phyloP scores from a whole-genome alignment of 2,329 filamentous ascomycete genomes.

The Calonectria crousiana region DNA sequence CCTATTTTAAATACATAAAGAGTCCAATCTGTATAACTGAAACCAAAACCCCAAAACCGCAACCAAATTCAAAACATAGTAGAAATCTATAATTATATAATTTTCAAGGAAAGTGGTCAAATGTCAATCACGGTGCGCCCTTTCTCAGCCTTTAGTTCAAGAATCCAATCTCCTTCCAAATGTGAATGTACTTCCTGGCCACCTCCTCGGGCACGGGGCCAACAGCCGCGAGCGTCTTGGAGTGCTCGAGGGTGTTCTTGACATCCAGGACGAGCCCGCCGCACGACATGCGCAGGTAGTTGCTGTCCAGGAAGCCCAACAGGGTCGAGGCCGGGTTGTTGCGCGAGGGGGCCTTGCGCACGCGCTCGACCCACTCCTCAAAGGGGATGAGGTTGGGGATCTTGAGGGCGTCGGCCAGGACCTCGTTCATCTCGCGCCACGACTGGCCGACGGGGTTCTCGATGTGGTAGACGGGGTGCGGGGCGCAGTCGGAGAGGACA shows the following conservation, averaged over 20 bases:
- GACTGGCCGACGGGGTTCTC: constrained; percentile 19
- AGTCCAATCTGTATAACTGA: neutral
- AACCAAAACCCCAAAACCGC: neutral
- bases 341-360: neutral
- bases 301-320: constrained; percentile 9
- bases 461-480: constrained; percentile 15
- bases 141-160: constrained; percentile 19
- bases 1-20: neutral
- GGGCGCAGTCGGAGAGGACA: neutral
- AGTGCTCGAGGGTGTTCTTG: constrained; percentile 14
- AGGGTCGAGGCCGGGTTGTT: constrained; percentile 15
- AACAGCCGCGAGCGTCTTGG: constrained; percentile 5
- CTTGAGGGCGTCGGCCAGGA: constrained; percentile 4
- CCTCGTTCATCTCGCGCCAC: constrained; percentile 17
- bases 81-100: neutral
- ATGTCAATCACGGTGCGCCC: neutral
- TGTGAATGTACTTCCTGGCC: constrained; percentile 38
- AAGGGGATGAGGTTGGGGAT: constrained; percentile 14
- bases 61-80: neutral
- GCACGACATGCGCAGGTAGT: constrained; percentile 22
- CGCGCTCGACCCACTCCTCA: constrained; percentile 16
- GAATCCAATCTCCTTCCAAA: constrained; percentile 40
- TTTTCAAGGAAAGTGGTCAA: neutral
- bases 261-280: constrained; percentile 11
- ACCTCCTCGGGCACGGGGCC: constrained; percentile 30